Evolutionary conservation across 2,329 filamentous ascomycete species (phyloP), one percentile per base, ranked within the genome.

Genomic region (Macroventuria anomochaeta): DNA sequence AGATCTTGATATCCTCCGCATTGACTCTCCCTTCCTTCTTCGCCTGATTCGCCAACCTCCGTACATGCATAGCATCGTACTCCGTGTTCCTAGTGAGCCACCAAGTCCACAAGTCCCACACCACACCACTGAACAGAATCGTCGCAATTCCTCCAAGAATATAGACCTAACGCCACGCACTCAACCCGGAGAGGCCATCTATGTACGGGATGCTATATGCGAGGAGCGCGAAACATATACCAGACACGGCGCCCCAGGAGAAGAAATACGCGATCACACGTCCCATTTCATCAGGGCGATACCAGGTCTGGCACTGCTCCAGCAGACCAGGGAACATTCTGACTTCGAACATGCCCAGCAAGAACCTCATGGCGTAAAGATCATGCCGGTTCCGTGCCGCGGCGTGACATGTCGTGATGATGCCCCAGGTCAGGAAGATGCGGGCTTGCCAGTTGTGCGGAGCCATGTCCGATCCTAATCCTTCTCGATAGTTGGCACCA

Each of bases 71-170:
- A 11, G 77, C 73, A 63, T 77, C 75, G 50, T 65, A 72, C 59
- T 78, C 77, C 5, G 76, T 69, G 48, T 75, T 73, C 31, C 70
- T 62, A 11, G 76, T 79, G 42, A 79, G 55, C 67, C 70, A 77
- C 76, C 76, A 78, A 8, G 75, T n/a, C n/a, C n/a, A n/a, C n/a
- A n/a, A 68, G 23, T 70, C 65, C 58, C 66, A 79, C 1, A 79
- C 70, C 12, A 74, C 65, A 5, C 55, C 64, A 15, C 71, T 67
- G 58, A 79, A 77, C 15, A 78, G 39, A 11, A 79, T 75, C 0
- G 78, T 79, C 6, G 66, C 59, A 10, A 79, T 52, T 2, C 78
- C 78, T 59, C 80, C 79, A 1, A 80, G 67, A 11, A 80, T 65
- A 50, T 77, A 81, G 1, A 80, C 73, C 76, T 64, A 67, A 15